phyloP scores from a whole-genome alignment of 139 green algal species.

The Desmodesmus armatus region DNA sequence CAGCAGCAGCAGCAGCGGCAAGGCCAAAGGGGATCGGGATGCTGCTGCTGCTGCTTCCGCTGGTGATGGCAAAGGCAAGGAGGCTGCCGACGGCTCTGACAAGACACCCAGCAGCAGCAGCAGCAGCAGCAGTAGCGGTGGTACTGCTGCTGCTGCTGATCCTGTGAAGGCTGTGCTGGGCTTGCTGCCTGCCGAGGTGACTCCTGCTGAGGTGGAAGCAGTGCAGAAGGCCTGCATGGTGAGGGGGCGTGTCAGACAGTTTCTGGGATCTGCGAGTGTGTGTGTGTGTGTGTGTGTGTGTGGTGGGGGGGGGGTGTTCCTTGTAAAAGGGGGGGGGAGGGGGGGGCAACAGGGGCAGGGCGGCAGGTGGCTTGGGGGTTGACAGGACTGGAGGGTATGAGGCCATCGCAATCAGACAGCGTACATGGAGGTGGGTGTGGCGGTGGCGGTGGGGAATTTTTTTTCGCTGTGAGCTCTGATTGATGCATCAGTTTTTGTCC shows the following conservation, averaged over 20 bases:
- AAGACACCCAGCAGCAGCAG: not conserved
- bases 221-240: slow-evolving; percentile 21
- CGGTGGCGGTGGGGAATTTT: too few relatives aligned
- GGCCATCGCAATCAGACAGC: too few relatives aligned
- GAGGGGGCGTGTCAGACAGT: not conserved
- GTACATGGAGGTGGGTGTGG: too few relatives aligned
- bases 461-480: too few relatives aligned
- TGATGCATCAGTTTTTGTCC: too few relatives aligned
- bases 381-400: too few relatives aligned
- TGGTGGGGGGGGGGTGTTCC: not conserved
- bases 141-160: not conserved
- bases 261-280: not conserved
- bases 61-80: too few relatives aligned
- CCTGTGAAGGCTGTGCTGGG: not conserved
- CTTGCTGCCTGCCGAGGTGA: not conserved
- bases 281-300: not conserved
- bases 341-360: not conserved
- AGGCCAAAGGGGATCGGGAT: not conserved
- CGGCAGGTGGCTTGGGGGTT: too few relatives aligned
- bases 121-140: not conserved
- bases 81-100: too few relatives aligned
- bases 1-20: slow-evolving; percentile 14
- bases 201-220: not conserved
- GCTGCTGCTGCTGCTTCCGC: slow-evolving; percentile 1
- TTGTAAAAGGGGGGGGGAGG: not conserved